Evolutionary conservation across 2,329 filamentous ascomycete species (phyloP).

Genomic region (Orbilia brochopaga): DNA sequence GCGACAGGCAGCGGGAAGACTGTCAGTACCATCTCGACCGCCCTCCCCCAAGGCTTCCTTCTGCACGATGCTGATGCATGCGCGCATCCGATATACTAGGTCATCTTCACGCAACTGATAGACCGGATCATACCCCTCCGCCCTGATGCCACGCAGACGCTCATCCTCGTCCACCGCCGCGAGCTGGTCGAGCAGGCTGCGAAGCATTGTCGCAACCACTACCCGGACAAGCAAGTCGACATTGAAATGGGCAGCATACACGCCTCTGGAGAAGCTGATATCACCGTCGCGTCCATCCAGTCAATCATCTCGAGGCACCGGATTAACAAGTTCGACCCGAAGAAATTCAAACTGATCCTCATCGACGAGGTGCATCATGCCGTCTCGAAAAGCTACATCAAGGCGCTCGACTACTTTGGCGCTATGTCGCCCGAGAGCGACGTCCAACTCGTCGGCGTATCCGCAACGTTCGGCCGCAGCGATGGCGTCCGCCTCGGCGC

Average conservation of each 20-base stretch:
- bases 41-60: not conserved
- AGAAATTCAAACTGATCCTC: conserved; percentile 82
- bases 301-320: conserved; percentile 79
- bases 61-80: too few species aligned
- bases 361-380: conserved; percentile 98
- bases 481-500: conserved; percentile 54
- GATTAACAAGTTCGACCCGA: conserved; percentile 80
- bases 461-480: conserved; percentile 71
- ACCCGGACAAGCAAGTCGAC: conserved; percentile 80
- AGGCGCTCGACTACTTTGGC: conserved; percentile 77
- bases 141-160: conserved; percentile 70
- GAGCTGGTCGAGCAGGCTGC: conserved; percentile 95
- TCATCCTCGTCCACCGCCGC: conserved; percentile 89
- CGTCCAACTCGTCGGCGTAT: conserved; percentile 78
- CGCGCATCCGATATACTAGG: conserved; percentile 60
- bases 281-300: conserved; percentile 88
- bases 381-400: conserved; percentile 79
- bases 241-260: conserved; percentile 86
- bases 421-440: conserved; percentile 62
- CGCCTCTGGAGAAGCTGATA: conserved; percentile 82
- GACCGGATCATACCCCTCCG: conserved; percentile 69
- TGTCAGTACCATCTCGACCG: conserved; percentile 59
- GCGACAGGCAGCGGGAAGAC: conserved; percentile 91
- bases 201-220: conserved; percentile 77
- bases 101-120: conserved; percentile 96